Percentiles rank a stretch among this genome's conserved stretches.
phyloP scores from a whole-genome alignment of 2,329 filamentous ascomycete species.

The Microdochium nivale region DNA sequence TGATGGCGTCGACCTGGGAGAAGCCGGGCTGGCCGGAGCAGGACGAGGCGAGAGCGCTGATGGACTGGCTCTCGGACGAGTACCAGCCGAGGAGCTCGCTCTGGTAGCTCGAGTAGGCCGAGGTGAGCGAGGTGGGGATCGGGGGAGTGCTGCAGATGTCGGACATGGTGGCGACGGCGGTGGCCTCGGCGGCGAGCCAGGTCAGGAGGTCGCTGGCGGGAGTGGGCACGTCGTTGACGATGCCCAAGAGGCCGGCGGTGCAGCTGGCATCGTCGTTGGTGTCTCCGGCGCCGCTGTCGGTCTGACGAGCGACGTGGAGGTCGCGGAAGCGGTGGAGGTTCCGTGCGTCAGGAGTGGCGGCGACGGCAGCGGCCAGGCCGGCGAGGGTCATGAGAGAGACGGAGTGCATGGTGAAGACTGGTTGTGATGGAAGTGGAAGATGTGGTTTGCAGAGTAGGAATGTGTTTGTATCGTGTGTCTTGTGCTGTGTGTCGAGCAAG shows the following conservation, averaged over 20 bases:
- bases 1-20: neutral
- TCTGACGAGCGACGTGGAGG: neutral
- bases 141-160: neutral
- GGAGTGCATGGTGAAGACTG: too few relatives aligned
- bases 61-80: neutral
- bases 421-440: too few relatives aligned
- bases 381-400: slow-evolving; percentile 3
- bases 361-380: slow-evolving; percentile 4
- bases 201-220: neutral
- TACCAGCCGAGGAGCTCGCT: neutral
- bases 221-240: neutral
- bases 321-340: neutral
- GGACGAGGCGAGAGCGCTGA: neutral
- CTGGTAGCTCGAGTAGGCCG: neutral
- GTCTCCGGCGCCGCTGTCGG: neutral
- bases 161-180: neutral
- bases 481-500: too few relatives aligned
- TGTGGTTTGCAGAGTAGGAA: too few relatives aligned
- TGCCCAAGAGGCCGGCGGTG: neutral
- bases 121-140: neutral
- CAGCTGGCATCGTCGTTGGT: neutral
- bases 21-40: neutral
- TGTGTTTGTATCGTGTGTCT: too few relatives aligned
- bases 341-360: neutral
- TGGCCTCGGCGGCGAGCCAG: neutral